Evolutionary conservation across 257 asterid genomes (phyloP), one percentile per base, ranked within the genome.

Genomic region (Solanum chilense): DNA sequence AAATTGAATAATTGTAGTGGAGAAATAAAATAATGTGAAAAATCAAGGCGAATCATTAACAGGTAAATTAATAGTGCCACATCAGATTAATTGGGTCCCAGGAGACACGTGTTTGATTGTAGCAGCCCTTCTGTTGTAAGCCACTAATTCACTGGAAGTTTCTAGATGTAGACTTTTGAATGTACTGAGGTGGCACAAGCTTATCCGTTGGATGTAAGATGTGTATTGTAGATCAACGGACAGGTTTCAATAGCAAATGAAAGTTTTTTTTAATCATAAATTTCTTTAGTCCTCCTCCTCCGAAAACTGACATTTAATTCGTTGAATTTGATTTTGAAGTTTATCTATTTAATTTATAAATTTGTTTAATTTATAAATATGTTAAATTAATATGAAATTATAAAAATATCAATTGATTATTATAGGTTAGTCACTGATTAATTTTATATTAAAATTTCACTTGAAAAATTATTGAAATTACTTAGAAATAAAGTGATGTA

Each of bases 41-140:
- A 62, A 49, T 64, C 6, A 9, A 85, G 89, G 87, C 93, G 95
- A 91, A 93, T 93, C 98, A 91, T 87, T 94, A 90, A 89, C 95
- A 77, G 66, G 90, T 90, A 84, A 84, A 86, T 2, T 23, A 82
- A 42, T 70, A 62, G 91, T 80, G 94, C 93, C 98, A 92, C 93
- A 94, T 93, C 52, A 94, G 94, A 91, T 68, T 0, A 6, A 6
- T 33, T 90, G 91, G 91, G 76, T 85, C 86, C 3, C 12, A 4
- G 20, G 5, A 29, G 91, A 88, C 97, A 95, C 95, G 92, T 92
- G 94, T 81, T 82, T 10, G 84, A 35, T 68, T 39, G 37, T 84
- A 87, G 87, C 42, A 37, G 86, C 41, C 42, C 68, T 90, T 83
- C 84, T 85, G 37, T 64, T 89, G 82, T 12, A 85, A 45, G 87